These are phyloP conservation scores for Sporobolus alterniflorus DNA, from an alignment of 202 grass and related monocot species.

Conservation along the genomic window DNA sequence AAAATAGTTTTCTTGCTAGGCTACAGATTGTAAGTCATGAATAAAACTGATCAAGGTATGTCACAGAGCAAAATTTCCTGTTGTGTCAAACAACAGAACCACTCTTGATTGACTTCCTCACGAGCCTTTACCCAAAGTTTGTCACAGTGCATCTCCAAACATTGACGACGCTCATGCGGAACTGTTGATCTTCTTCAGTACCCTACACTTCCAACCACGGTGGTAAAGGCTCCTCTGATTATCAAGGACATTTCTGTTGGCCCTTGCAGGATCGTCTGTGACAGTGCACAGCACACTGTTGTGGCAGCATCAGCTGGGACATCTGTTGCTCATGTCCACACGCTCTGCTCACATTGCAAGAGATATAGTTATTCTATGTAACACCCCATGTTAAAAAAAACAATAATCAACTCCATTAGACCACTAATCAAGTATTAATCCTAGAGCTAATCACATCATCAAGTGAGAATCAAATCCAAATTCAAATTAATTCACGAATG, in stretches of 20 bases:
- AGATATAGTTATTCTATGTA: neutral
- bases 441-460: too few relatives aligned
- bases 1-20: neutral
- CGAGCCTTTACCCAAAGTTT: neutral
- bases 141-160: neutral
- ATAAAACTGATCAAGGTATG: neutral
- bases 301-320: neutral
- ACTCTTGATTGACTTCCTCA: neutral
- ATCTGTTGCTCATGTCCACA: neutral
- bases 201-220: neutral
- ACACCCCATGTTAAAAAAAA: too few relatives aligned
- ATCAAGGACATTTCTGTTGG: neutral
- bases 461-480: too few relatives aligned
- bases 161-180: neutral
- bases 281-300: too few relatives aligned
- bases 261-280: too few relatives aligned
- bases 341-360: neutral
- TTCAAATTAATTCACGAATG: too few relatives aligned
- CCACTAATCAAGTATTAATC: too few relatives aligned
- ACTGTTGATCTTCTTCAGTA: conserved; percentile 2
- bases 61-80: neutral
- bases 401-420: too few relatives aligned
- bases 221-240: neutral
- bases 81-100: neutral
- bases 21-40: conserved; percentile 5